Evolutionary conservation across 176 grass and related monocot species (phyloP).

Genomic region (Aegilops umbellulata): DNA sequence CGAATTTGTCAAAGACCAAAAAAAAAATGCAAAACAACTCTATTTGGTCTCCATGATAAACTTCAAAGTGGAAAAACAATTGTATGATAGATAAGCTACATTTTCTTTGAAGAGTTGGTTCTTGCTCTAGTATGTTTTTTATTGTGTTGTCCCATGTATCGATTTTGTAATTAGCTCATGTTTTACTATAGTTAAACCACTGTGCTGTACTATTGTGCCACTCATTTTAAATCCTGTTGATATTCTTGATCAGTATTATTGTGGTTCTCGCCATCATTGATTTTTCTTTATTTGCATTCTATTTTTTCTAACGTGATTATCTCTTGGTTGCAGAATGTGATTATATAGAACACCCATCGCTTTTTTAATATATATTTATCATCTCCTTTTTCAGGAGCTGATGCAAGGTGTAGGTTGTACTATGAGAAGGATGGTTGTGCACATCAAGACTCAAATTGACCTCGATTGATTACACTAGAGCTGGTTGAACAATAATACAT

Average conservation of each 20-base stretch:
- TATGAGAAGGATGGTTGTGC: constrained; percentile 25
- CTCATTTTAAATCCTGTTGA: background rate
- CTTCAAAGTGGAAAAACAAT: background rate
- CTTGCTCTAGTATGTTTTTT: background rate
- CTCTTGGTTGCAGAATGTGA: background rate
- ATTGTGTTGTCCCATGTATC: background rate
- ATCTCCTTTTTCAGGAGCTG: constrained; percentile 33
- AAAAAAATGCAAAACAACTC: too few relatives aligned
- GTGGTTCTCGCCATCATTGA: background rate
- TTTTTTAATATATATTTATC: background rate
- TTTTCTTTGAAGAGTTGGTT: background rate
- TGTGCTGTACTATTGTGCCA: background rate
- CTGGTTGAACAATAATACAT: constrained; percentile 25
- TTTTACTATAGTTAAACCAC: background rate
- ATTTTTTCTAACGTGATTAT: constrained; percentile 10
- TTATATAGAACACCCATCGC: background rate
- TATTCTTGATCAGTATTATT: background rate
- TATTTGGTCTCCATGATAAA: background rate
- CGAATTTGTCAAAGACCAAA: too few relatives aligned
- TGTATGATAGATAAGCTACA: background rate
- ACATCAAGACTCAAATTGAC: constrained; percentile 29
- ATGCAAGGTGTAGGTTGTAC: constrained; percentile 24
- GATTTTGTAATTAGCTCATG: background rate
- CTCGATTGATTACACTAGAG: background rate
- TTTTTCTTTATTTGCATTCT: constrained; percentile 1